Conservation (phyloP, 495 filamentous ascomycete species). For the Hyphodiscus hymeniophilus region DNA sequence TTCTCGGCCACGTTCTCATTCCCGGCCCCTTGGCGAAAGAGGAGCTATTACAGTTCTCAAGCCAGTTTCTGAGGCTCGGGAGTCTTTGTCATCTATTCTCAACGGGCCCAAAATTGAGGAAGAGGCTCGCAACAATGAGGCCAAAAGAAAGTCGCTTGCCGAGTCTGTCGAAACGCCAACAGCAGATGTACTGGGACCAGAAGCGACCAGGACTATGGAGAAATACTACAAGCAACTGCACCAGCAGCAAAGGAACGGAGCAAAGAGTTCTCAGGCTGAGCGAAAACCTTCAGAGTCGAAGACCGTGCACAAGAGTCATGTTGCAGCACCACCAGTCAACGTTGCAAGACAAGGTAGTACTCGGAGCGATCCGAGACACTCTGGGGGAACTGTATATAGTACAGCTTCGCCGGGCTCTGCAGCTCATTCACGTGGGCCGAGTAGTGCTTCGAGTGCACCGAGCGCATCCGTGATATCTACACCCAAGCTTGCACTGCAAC, state of each 20-base stretch:
- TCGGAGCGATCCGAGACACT: slow-evolving; percentile 13
- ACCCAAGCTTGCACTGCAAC: slow-evolving; percentile 4
- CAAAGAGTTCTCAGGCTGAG: background rate
- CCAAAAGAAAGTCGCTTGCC: background rate
- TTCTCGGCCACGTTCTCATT: slow-evolving; percentile 1
- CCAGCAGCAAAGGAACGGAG: background rate
- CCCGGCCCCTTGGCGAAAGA: background rate
- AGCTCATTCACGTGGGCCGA: slow-evolving; percentile 11
- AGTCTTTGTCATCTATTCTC: slow-evolving; percentile 22
- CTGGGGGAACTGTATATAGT: slow-evolving; percentile 16
- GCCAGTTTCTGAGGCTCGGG: slow-evolving; percentile 23
- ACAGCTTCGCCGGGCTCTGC: background rate
- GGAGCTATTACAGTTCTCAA: slow-evolving; percentile 18
- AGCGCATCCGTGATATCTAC: slow-evolving; percentile 1
- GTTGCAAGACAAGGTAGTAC: background rate
- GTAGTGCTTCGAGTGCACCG: slow-evolving; percentile 14
- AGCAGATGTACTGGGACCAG: background rate
- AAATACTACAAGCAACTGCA: slow-evolving; percentile 8
- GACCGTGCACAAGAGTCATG: background rate
- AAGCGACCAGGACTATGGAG: slow-evolving; percentile 7
- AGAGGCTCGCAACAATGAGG: background rate
- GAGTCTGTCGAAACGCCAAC: slow-evolving; percentile 1
- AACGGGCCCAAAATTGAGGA: background rate
- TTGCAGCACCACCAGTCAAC: background rate
- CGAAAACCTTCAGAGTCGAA: background rate